Conservation (phyloP, 495 filamentous ascomycete genomes). For the Penicillium riverlandense region DNA sequence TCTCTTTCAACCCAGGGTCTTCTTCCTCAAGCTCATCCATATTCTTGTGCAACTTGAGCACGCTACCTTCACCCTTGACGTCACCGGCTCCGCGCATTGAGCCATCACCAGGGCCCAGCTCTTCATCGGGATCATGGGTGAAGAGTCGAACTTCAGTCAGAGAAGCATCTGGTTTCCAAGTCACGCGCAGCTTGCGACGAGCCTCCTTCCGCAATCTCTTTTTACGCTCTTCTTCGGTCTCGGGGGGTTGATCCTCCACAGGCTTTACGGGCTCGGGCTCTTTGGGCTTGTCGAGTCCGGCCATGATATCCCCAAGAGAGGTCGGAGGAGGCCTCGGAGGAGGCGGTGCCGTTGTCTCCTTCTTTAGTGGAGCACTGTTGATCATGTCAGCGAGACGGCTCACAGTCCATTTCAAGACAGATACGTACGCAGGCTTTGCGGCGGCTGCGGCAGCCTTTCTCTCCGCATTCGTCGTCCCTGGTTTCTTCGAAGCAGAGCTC, state of each 20-base stretch:
- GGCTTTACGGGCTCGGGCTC: slow-evolving; percentile 47
- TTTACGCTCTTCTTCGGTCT: slow-evolving; percentile 68
- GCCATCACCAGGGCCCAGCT: slow-evolving; percentile 60
- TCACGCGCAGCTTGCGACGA: slow-evolving; percentile 62
- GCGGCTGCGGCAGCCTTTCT: slow-evolving; percentile 42
- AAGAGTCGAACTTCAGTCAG: slow-evolving; percentile 68
- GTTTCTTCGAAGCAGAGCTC: slow-evolving; percentile 54
- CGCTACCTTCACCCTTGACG: slow-evolving; percentile 68
- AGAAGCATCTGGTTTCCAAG: slow-evolving; percentile 64
- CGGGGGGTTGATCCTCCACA: slow-evolving; percentile 48
- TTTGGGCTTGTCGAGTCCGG: slow-evolving; percentile 58
- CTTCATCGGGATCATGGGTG: slow-evolving; percentile 74
- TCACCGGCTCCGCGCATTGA: slow-evolving; percentile 63
- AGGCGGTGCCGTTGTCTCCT: too few species aligned
- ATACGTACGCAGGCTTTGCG: slow-evolving; percentile 34
- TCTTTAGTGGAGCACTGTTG: slow-evolving; percentile 20
- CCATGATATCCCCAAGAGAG: slow-evolving; percentile 54
- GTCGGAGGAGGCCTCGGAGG: slow-evolving; percentile 41
- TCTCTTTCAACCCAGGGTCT: slow-evolving; percentile 49
- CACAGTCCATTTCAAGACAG: not conserved
- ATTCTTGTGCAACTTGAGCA: slow-evolving; percentile 66
- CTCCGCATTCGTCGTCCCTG: slow-evolving; percentile 49
- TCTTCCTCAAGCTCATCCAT: slow-evolving; percentile 60
- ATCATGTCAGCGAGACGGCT: slow-evolving; percentile 35
- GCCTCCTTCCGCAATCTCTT: slow-evolving; percentile 75